These are phyloP conservation scores for Anastatica hierochuntica DNA, from an alignment of 345 rosid species.

Conservation along the genomic window DNA sequence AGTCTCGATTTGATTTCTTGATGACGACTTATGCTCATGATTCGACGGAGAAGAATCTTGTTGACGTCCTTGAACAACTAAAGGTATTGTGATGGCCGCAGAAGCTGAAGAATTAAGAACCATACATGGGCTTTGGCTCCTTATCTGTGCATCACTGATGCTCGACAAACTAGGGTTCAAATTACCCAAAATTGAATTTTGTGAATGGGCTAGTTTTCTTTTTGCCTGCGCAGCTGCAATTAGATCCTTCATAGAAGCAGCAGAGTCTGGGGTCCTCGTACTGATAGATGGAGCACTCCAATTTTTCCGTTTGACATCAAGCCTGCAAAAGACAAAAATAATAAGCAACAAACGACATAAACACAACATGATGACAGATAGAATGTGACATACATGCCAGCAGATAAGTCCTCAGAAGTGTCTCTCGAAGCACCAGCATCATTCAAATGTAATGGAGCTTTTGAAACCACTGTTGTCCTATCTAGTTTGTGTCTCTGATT, in stretches of 20 bases:
- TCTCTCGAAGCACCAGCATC: slow-evolving; percentile 30
- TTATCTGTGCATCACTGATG: slow-evolving; percentile 36
- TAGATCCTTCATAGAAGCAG: slow-evolving; percentile 74
- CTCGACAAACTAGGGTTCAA: slow-evolving; percentile 35
- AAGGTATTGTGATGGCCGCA: slow-evolving; percentile 31
- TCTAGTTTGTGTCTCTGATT: slow-evolving; percentile 52
- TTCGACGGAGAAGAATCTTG: slow-evolving; percentile 52
- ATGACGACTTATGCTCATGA: slow-evolving; percentile 36
- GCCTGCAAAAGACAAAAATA: slow-evolving; percentile 18
- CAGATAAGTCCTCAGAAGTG: slow-evolving; percentile 31
- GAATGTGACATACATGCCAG: slow-evolving; percentile 35
- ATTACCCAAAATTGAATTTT: slow-evolving; percentile 30
- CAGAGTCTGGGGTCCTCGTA: slow-evolving; percentile 55
- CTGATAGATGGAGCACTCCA: slow-evolving; percentile 28
- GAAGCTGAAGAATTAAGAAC: slow-evolving; percentile 37
- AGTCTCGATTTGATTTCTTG: slow-evolving; percentile 38
- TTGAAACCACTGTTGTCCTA: slow-evolving; percentile 42
- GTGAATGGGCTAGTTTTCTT: slow-evolving; percentile 73
- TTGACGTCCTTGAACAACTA: slow-evolving; percentile 37
- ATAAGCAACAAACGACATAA: slow-evolving; percentile 2
- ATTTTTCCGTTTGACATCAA: slow-evolving; percentile 40
- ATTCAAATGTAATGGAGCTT: slow-evolving; percentile 30
- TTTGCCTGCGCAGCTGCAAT: slow-evolving; percentile 99
- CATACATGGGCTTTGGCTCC: slow-evolving; percentile 47
- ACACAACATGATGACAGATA: slow-evolving; percentile 8